Conservation (phyloP, 225 moss, liverwort and hornwort genomes). For the Pleurozium schreberi region DNA sequence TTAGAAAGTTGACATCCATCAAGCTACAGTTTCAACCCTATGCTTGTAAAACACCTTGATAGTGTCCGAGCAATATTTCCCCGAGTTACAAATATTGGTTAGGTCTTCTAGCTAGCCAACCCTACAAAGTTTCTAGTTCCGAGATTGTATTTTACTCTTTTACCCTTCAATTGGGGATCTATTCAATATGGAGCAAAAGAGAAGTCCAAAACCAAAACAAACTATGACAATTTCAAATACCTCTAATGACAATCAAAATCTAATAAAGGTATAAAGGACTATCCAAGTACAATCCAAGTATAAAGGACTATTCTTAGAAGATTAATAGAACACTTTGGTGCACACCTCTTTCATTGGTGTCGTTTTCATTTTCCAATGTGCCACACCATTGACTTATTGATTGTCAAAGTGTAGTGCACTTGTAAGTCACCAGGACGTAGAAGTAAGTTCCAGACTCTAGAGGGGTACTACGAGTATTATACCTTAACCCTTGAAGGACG, state of each 20-base stretch:
- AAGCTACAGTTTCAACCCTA: rapidly evolving
- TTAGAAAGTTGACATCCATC: no score
- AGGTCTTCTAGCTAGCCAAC: no score
- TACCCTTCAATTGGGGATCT: neutral
- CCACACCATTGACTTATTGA: neutral
- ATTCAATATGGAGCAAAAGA: neutral
- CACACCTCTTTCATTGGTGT: no score
- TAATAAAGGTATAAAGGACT: neutral
- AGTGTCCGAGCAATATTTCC: rapidly evolving
- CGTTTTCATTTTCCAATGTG: neutral
- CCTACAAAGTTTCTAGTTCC: neutral
- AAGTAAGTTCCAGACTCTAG: neutral
- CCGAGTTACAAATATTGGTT: neutral
- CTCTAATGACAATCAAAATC: neutral
- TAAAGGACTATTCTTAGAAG: no score
- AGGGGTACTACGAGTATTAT: neutral
- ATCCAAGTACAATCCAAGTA: neutral
- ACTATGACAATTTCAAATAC: neutral
- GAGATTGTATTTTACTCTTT: neutral
- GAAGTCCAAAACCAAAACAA: neutral
- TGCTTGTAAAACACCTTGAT: no score
- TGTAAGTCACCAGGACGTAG: neutral
- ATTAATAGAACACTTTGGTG: no score
- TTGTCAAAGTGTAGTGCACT: neutral
- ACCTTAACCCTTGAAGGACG: no score